Percentiles rank a stretch among this genome's conserved stretches.
Conservation (phyloP, 78 protist genomes). For the Dictyostelium firmibasis region DNA sequence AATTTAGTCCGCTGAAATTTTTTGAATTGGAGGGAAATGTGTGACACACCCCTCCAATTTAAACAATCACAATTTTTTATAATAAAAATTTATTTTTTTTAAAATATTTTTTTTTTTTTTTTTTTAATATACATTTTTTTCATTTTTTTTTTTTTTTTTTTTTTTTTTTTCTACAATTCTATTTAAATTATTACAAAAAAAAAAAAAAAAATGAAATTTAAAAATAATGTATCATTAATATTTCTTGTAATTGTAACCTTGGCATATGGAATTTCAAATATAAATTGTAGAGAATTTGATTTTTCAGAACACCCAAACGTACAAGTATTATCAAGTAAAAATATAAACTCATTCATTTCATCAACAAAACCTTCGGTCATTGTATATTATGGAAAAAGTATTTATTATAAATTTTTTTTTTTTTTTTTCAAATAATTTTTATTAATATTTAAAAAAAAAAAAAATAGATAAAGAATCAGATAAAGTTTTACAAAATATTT, state of each 20-base stretch:
- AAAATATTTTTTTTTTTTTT: background rate
- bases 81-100: background rate
- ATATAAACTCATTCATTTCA: background rate
- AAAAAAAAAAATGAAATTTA: background rate
- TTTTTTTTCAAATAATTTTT: background rate
- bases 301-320: background rate
- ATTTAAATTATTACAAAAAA: background rate
- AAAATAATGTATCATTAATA: background rate
- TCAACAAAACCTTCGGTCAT: background rate
- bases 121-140: background rate
- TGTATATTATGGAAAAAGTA: slow-evolving; percentile 32
- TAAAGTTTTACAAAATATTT: slow-evolving; percentile 6
- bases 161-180: no score
- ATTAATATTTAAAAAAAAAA: background rate
- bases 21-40: no score
- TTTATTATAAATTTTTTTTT: background rate
- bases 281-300: background rate
- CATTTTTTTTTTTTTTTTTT: background rate
- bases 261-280: background rate
- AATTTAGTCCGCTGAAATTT: no score
- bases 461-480: slow-evolving; percentile 35
- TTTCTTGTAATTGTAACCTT: background rate
- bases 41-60: no score
- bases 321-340: background rate
- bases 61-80: no score